Base-by-base conservation (phyloP, 805 yeast species). In the Wickerhamomyces subpelliculosus region DNA sequence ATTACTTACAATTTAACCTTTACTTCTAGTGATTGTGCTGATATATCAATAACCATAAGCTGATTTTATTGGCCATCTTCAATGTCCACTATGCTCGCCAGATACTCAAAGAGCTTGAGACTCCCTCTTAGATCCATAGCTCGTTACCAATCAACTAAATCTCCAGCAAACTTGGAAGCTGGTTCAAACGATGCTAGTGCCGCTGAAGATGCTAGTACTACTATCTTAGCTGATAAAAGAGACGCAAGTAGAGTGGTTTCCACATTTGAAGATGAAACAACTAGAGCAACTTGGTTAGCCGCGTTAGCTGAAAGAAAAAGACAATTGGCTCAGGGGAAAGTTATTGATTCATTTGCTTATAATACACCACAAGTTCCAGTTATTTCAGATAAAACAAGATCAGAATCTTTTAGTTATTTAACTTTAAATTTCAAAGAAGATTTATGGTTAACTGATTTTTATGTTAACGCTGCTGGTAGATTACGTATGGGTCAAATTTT, bases 401-500 rank as follows among this genome's bases (percentile, higher is more conserved):
- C 66, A 11, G 96, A 88, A 47, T 85, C 95, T 3, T 84, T 84
- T 49, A 68, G 80, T 29, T 82, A 71, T 52, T 62, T 83, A 42
- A 65, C 73, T 2, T 65, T 89, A 35, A 96, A 96, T 0, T 88
- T 89, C 66, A 84, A 84, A 50, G 84, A 84, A 43, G 95, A 89
- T 56, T 65, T 73, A 26, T 79, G 83, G 77, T 67, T 87, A 22
- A 76, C 94, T 45, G 97, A 89, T 55, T 76, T 88, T 34, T 89
- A 89, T 55, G 83, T 86, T 51, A 85, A 84, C 58, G 89, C 96
- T 4, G 82, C 80, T 41, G 97, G 97, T n/a, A 73, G 96, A 46
- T 70, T 88, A 54, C 71, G 96, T 54, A 86, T 86, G 51, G 97
- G 97, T 29, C 96, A 88, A 59, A 68, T 89, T 46, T 89, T 89